Base-by-base conservation (phyloP, 768 basidiomycete species). In the Mycena venus region DNA sequence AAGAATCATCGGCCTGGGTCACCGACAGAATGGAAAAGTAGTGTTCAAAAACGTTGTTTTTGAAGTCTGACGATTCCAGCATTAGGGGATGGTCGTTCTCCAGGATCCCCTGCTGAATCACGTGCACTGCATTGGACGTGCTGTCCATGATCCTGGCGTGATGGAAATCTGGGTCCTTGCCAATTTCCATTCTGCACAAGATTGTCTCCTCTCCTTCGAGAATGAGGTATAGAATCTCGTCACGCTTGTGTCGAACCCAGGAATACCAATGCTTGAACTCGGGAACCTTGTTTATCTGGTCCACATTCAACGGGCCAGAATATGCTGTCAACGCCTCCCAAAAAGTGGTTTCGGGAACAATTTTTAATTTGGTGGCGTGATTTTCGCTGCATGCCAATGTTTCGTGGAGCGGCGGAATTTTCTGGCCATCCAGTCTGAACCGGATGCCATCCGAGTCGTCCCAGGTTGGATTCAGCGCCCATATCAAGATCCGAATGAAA, bases 401-500 rank as follows among this genome's bases (percentile, higher is more conserved):
- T 15, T n/a, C 31, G 3, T 15, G 44, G 17, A 38, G 42, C 19
- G 3, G 29, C 15, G 14, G 32, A 17, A 15, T n/a, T 32, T 47
- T n/a, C n/a, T n/a, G n/a, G n/a, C n/a, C n/a, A n/a, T n/a, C n/a
- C 32, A 1, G 11, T 23, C 7, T 19, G 27, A 2, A 5, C 63
- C 10, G 19, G 12, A 61, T 8, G 11, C 68, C 68, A n/a, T 69
- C 44, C 21, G 68, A 40, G 8, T 70, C 68, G 25, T 70, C 68
- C 44, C 58, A 61, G 44, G 68, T 7, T 12, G 68, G 68, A 40
- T 70, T 70, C 6, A 27, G 11, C 15, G 59, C 68, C 68, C 68
- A 70, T 14, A 62, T 14, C 0, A 36, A 17, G 19, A 62, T 44
- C 8, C 68, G 68, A 60, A 51, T 3, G 19, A 70, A 15, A 8